Percentiles rank a stretch among this genome's conserved stretches.
Evolutionary conservation across 2,329 filamentous ascomycete genomes (phyloP).

Genomic region (Botrytis aclada): DNA sequence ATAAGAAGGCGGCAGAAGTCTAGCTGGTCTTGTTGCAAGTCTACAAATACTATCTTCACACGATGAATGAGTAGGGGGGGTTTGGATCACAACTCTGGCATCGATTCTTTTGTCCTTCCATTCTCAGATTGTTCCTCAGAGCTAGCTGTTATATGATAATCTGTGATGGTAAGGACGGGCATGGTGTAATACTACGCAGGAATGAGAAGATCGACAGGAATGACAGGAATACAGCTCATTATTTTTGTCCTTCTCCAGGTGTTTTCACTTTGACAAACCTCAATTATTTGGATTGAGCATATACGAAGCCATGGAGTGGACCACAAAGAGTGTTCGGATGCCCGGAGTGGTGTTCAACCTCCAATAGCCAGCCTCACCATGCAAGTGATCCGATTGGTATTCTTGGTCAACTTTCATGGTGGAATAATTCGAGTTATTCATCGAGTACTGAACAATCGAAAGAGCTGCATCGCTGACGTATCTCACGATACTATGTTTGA

Average conservation of each 20-base stretch:
- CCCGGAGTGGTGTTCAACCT: background rate
- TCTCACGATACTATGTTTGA: background rate
- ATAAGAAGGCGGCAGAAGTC: conserved; percentile 5
- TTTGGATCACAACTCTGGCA: background rate
- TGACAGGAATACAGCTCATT: background rate
- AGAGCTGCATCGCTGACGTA: background rate
- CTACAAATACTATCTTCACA: background rate
- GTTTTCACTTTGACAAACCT: background rate
- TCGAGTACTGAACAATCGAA: background rate
- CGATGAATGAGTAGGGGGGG: background rate
- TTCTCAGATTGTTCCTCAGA: background rate
- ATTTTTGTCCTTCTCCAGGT: background rate
- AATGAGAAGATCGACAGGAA: background rate
- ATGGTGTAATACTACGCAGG: background rate
- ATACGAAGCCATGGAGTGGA: background rate
- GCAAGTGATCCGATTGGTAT: background rate
- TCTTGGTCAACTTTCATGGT: background rate
- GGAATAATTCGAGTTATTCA: background rate
- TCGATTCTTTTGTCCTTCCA: background rate
- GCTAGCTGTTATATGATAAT: background rate
- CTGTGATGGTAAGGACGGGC: background rate
- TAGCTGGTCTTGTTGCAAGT: conserved; percentile 3
- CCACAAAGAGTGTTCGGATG: background rate
- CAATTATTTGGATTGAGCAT: background rate
- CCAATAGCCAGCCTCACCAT: background rate